Evolutionary conservation across 1,139 yeast genomes (phyloP).

Genomic region (Suhomyces choctaworum): DNA sequence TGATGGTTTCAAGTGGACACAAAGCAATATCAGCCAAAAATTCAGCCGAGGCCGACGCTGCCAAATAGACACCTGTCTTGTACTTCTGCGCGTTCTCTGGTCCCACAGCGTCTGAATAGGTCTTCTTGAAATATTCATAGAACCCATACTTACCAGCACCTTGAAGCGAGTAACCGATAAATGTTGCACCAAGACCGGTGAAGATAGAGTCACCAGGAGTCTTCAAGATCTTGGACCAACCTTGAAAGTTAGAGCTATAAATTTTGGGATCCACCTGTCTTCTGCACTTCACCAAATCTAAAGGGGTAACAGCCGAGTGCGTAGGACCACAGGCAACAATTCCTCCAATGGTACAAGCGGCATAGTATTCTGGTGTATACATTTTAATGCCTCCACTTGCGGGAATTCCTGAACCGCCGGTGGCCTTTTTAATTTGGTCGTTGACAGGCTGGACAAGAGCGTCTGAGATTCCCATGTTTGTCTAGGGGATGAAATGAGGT

Average conservation of each 20-base stretch:
- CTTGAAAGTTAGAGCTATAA: constrained; percentile 75
- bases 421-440: constrained; percentile 26
- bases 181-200: constrained; percentile 89
- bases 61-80: constrained; percentile 72
- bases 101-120: constrained; percentile 69
- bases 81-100: constrained; percentile 60
- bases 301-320: constrained; percentile 87
- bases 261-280: constrained; percentile 77
- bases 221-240: constrained; percentile 70
- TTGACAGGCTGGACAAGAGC: constrained; percentile 34
- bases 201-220: constrained; percentile 77
- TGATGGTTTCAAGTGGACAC: constrained; percentile 93
- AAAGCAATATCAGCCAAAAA: constrained; percentile 83
- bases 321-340: constrained; percentile 94
- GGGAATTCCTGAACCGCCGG: constrained; percentile 18
- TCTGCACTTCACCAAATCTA: constrained; percentile 90
- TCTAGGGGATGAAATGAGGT: too few species aligned
- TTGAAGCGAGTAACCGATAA: constrained; percentile 87
- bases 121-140: constrained; percentile 84
- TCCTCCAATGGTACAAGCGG: constrained; percentile 88
- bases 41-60: constrained; percentile 91
- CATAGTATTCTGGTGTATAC: constrained; percentile 71
- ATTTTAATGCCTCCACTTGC: constrained; percentile 42
- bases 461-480: constrained; percentile 24
- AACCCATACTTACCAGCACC: constrained; percentile 97